Conservation (phyloP, 2,329 filamentous ascomycete genomes). For the Nemania abortiva region DNA sequence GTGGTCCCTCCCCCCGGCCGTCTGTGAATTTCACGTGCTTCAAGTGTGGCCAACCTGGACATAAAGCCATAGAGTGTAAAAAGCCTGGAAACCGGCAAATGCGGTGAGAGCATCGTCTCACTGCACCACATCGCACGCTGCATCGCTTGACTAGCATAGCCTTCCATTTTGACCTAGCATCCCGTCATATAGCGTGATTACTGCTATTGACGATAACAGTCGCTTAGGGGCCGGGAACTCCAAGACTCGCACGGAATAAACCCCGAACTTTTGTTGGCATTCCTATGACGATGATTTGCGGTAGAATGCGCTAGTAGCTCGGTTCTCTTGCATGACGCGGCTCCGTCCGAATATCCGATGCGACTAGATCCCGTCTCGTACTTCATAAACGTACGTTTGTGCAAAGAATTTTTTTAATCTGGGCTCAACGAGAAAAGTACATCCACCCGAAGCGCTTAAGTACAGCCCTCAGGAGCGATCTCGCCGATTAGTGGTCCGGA, state of each 20-base stretch:
- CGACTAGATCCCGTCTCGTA: neutral
- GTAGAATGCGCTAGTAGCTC: slow-evolving; percentile 6
- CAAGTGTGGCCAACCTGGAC: slow-evolving; percentile 71
- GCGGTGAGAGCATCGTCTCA: slow-evolving; percentile 30
- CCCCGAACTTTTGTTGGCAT: slow-evolving; percentile 9
- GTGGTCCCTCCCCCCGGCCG: slow-evolving; percentile 52
- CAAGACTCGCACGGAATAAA: slow-evolving; percentile 16
- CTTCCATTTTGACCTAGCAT: slow-evolving; percentile 12
- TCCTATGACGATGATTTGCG: slow-evolving; percentile 13
- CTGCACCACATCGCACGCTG: slow-evolving; percentile 20
- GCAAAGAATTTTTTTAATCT: neutral
- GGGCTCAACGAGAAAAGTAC: neutral
- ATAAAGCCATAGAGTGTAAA: slow-evolving; percentile 58
- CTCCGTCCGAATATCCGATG: neutral
- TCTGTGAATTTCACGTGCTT: slow-evolving; percentile 63
- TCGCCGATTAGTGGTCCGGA: neutral
- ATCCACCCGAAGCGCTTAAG: neutral
- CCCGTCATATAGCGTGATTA: slow-evolving; percentile 11
- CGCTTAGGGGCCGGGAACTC: slow-evolving; percentile 4
- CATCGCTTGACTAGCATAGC: slow-evolving; percentile 21
- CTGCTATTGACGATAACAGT: slow-evolving; percentile 4
- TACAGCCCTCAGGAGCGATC: slow-evolving; percentile 1
- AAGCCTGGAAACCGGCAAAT: slow-evolving; percentile 37
- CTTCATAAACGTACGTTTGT: slow-evolving; percentile 4
- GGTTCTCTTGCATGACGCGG: slow-evolving; percentile 13